Percentiles rank a stretch among this genome's conserved stretches.
These are phyloP conservation scores for Solanum medicagineum DNA, from an alignment of 257 asterid genomes.

Conservation along the genomic window DNA sequence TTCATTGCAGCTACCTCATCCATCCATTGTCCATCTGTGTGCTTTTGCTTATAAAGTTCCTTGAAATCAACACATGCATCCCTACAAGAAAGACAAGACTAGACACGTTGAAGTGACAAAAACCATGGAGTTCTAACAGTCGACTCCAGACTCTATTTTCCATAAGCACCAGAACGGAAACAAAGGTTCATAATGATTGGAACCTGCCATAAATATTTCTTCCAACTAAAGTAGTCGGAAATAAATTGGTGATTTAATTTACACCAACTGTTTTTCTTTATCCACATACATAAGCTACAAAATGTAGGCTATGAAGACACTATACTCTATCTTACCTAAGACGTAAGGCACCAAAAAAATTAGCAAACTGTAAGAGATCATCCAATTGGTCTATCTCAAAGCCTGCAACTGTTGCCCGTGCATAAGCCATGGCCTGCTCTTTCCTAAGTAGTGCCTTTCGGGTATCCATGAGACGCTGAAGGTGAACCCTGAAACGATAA, in stretches of 20 bases:
- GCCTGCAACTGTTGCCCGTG: slow-evolving; percentile 88
- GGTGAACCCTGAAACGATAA: slow-evolving; percentile 35
- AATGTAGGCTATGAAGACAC: neutral
- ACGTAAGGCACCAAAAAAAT: slow-evolving; percentile 77
- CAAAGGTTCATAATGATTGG: neutral
- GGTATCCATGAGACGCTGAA: slow-evolving; percentile 60
- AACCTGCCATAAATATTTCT: neutral
- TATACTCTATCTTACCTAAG: slow-evolving; percentile 28
- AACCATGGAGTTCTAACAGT: neutral
- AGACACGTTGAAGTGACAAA: neutral
- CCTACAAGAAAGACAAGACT: slow-evolving; percentile 19
- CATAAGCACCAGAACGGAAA: neutral
- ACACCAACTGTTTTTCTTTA: neutral
- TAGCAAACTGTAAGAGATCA: slow-evolving; percentile 68
- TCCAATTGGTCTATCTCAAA: slow-evolving; percentile 58
- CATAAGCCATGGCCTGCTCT: slow-evolving; percentile 92
- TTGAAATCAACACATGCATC: slow-evolving; percentile 64
- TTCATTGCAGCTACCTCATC: slow-evolving; percentile 77
- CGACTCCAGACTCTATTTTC: neutral
- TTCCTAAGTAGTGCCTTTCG: slow-evolving; percentile 67
- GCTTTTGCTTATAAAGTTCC: slow-evolving; percentile 71
- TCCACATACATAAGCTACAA: neutral
- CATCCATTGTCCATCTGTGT: slow-evolving; percentile 75
- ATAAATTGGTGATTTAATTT: neutral
- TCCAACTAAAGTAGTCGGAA: neutral